A percentile compares a stretch with the other conserved stretches of the same genome.
phyloP scores from a whole-genome alignment of 1,139 yeast species.

The Hansenula lynferdii region DNA sequence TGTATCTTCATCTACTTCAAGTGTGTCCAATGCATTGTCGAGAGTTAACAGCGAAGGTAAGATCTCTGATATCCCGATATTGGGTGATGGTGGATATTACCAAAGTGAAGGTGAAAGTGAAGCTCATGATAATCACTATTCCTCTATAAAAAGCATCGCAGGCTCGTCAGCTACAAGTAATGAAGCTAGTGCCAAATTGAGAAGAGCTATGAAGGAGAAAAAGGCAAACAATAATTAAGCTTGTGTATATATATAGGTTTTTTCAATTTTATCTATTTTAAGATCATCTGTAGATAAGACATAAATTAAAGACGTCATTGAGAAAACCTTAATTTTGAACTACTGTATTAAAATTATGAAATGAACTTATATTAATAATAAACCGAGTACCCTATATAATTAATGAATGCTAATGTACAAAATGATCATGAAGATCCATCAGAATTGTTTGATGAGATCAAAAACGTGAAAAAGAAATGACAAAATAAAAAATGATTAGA shows the following conservation, averaged over 20 bases:
- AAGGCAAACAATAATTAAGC: background rate
- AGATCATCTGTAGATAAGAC: too few species aligned
- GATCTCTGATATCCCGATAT: conserved; percentile 30
- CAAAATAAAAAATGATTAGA: background rate
- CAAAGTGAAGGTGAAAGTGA: background rate
- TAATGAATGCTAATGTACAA: too few species aligned
- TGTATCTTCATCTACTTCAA: conserved; percentile 21
- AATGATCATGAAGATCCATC: too few species aligned
- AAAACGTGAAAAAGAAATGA: conserved; percentile 1
- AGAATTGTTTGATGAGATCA: too few species aligned
- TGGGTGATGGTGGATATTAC: conserved; percentile 25
- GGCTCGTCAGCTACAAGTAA: conserved; percentile 1
- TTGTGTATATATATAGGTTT: too few species aligned
- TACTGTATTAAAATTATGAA: too few species aligned
- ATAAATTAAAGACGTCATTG: too few species aligned
- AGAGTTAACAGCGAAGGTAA: conserved; percentile 34
- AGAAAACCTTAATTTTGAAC: too few species aligned
- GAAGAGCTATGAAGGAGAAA: conserved; percentile 14
- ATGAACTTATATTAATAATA: too few species aligned
- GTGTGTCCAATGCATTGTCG: conserved; percentile 28
- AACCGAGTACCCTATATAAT: too few species aligned
- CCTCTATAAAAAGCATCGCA: conserved; percentile 6
- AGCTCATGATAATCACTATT: conserved; percentile 4
- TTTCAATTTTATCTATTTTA: too few species aligned
- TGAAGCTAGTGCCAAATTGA: conserved; percentile 12